phyloP scores from a whole-genome alignment of 441 rosid species.

The Biscutella auriculata region DNA sequence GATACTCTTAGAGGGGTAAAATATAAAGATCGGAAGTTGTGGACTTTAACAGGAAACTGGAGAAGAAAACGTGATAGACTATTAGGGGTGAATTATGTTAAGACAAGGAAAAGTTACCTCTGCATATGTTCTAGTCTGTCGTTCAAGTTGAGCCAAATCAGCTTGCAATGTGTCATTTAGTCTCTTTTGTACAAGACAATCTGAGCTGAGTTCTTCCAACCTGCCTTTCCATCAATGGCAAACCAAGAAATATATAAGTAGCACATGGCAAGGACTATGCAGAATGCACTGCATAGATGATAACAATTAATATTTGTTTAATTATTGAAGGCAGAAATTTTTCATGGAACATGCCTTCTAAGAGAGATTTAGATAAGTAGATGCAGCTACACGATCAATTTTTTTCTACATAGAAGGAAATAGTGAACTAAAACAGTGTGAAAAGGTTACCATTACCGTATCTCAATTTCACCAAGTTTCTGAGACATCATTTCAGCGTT shows the following conservation, averaged over 20 bases:
- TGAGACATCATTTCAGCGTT: constrained; percentile 62
- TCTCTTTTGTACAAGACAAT: constrained; percentile 53
- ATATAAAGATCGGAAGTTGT: background rate
- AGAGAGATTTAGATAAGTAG: background rate
- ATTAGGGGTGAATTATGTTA: background rate
- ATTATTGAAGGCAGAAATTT: background rate
- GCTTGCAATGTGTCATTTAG: constrained; percentile 43
- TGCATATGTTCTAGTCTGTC: constrained; percentile 41
- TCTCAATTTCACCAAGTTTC: constrained; percentile 45
- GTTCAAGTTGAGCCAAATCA: constrained; percentile 50
- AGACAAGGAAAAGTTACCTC: constrained; percentile 32
- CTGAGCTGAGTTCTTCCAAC: constrained; percentile 58
- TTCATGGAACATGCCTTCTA: background rate
- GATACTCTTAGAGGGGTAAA: background rate
- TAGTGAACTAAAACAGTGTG: background rate
- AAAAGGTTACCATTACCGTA: constrained; percentile 34
- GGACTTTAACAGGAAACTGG: background rate
- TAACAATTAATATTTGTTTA: too few species aligned
- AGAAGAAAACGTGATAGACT: background rate
- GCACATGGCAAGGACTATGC: background rate
- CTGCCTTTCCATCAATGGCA: constrained; percentile 28
- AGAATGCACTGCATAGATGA: too few species aligned
- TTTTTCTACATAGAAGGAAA: background rate
- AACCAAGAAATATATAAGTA: constrained; percentile 10
- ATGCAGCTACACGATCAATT: background rate